Evolutionary conservation across 2,329 filamentous ascomycete genomes (phyloP).

Genomic region (Harringtonia aguacate): DNA sequence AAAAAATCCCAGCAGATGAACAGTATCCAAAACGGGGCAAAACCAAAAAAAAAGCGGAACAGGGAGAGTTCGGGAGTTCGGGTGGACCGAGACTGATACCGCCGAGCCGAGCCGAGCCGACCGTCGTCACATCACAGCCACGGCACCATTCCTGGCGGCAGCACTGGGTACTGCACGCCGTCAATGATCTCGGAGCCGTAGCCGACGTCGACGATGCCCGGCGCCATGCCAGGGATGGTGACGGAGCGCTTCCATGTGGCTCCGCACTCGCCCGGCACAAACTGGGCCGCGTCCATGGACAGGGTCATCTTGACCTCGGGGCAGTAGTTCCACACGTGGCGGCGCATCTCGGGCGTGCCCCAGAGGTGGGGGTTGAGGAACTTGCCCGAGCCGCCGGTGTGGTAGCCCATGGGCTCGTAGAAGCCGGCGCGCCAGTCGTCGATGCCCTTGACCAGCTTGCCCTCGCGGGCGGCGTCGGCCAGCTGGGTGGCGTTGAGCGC

Average conservation of each 20-base stretch:
- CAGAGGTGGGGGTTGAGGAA: conserved; percentile 35
- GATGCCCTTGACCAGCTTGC: conserved; percentile 27
- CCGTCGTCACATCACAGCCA: too few relatives aligned
- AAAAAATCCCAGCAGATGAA: background rate
- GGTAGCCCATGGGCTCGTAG: conserved; percentile 49
- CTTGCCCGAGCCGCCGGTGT: conserved; percentile 38
- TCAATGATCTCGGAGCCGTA: conserved; percentile 30
- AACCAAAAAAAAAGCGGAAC: too few relatives aligned
- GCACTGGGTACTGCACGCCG: conserved; percentile 26
- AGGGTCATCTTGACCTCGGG: conserved; percentile 49
- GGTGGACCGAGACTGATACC: too few relatives aligned
- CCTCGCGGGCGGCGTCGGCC: conserved; percentile 18
- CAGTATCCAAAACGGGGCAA: background rate
- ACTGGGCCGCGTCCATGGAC: conserved; percentile 41
- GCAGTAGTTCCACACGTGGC: conserved; percentile 45
- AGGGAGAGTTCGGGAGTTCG: too few relatives aligned
- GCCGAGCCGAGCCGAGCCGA: too few relatives aligned
- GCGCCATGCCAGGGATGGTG: conserved; percentile 10
- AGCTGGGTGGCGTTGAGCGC: conserved; percentile 14
- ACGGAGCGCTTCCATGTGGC: conserved; percentile 32
- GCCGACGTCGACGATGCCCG: conserved; percentile 16
- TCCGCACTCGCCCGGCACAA: conserved; percentile 36
- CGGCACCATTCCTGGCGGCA: conserved; percentile 23
- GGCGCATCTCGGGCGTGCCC: conserved; percentile 33
- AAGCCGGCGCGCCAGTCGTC: conserved; percentile 41